Conservation (phyloP, 306 rosid genomes). For the Malus asiatica region DNA sequence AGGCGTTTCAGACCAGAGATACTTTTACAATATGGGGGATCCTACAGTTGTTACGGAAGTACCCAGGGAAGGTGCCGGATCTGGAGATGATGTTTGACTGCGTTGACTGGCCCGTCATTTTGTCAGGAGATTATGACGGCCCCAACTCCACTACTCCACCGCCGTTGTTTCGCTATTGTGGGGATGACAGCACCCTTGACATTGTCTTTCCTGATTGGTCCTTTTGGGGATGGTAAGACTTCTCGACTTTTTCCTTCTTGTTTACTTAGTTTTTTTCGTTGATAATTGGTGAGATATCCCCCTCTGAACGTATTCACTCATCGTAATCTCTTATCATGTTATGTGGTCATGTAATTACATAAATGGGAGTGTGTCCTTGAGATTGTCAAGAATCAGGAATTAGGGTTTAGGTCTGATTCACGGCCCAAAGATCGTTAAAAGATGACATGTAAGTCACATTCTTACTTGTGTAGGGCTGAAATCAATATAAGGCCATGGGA, state of each 20-base stretch:
- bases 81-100: slow-evolving; percentile 91
- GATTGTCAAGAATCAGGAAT: no score
- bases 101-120: slow-evolving; percentile 68
- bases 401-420: no score
- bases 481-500: slow-evolving; percentile 82
- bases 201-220: slow-evolving; percentile 98
- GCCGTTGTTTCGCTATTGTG: slow-evolving; percentile 74
- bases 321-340: no score
- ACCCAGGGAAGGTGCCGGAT: slow-evolving; percentile 72
- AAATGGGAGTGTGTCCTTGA: no score
- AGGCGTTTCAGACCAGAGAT: slow-evolving; percentile 71
- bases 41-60: slow-evolving; percentile 69
- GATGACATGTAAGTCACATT: no score
- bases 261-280: neutral
- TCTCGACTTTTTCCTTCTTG: neutral
- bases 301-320: no score
- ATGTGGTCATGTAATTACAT: no score
- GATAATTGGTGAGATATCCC: no score
- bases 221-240: slow-evolving; percentile 81
- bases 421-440: no score
- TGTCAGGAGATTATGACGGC: neutral
- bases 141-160: slow-evolving; percentile 43
- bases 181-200: slow-evolving; percentile 55
- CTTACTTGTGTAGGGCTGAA: slow-evolving; percentile 50
- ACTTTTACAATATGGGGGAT: slow-evolving; percentile 77